A percentile compares a stretch with the other conserved stretches of the same genome.
phyloP scores from a whole-genome alignment of 1,139 yeast species.

The Debaryomyces coudertii region DNA sequence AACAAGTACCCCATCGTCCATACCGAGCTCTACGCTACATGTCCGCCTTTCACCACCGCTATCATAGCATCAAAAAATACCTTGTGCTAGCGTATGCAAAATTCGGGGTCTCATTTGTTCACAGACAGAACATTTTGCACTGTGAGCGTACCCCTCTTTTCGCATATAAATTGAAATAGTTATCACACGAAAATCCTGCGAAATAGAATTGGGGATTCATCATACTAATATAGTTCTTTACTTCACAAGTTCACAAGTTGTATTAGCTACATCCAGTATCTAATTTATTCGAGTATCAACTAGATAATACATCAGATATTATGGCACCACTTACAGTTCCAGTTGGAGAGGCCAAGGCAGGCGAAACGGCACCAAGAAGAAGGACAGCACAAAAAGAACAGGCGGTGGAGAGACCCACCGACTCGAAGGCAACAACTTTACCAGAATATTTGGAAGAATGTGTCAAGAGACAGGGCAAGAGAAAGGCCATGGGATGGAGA shows the following conservation, averaged over 20 bases:
- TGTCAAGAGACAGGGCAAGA: slow-evolving; percentile 55
- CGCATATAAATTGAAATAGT: slow-evolving; percentile 5
- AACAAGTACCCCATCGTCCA: neutral
- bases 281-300: neutral
- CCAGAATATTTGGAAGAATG: slow-evolving; percentile 72
- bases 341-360: slow-evolving; percentile 79
- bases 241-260: neutral
- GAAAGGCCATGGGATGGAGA: slow-evolving; percentile 80
- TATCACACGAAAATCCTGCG: slow-evolving; percentile 3
- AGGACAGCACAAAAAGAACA: slow-evolving; percentile 62
- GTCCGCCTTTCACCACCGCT: neutral
- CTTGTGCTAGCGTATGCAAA: neutral
- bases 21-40: neutral
- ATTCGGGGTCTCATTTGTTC: neutral
- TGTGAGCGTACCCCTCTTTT: slow-evolving; percentile 4
- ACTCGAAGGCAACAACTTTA: slow-evolving; percentile 64
- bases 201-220: slow-evolving; percentile 1
- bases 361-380: slow-evolving; percentile 93
- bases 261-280: neutral
- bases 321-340: slow-evolving; percentile 56
- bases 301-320: slow-evolving; percentile 1
- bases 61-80: neutral
- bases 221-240: neutral
- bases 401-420: slow-evolving; percentile 57
- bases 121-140: neutral